Base-by-base conservation (phyloP, 2,329 filamentous ascomycete genomes). In the Epichloe elymi region DNA sequence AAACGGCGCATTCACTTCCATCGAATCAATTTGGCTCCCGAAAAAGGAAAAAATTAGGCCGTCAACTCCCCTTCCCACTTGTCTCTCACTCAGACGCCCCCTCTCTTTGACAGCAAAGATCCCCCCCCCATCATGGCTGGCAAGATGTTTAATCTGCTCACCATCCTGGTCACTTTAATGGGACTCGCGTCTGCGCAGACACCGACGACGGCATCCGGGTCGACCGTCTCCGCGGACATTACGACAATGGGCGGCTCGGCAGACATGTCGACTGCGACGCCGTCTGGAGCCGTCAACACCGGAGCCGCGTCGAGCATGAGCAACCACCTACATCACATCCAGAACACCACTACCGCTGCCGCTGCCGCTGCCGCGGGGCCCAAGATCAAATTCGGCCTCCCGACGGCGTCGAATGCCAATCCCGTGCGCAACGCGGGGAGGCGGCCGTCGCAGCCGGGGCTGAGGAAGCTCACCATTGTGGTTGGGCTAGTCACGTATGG, bases 401-500 rank as follows among this genome's bases (percentile, higher is more conserved):
- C 35, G 20, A 41, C 33, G 39, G 36, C 36, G 33, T 20, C 23
- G 15, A 45, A n/a, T 10, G 39, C 48, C 3, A 35, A n/a, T 8
- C 39, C 45, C 14, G 37, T 46, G 2, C 44, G 12, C 40, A 51
- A 51, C 15, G 51, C 51, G 2, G 51, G 51, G 39, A 41, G 51
- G 26, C 44, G 51, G 23, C 51, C 51, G 5, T 48, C 51, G 23
- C 33, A 53, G 45, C 51, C 51, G 7, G 51, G 51, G 4, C 35
- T 53, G 51, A 37, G 45, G 14, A 53, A 53, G 40, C 51, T 53
- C 12, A 48, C 44, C 23, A 17, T 53, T 12, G 48, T 53, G 35
- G 51, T 51, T 7, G 48, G 51, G 11, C 45, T 53, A 17, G 51
- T 26, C 14, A 53, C 48, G 15, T 53, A 53, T 33, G 51, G 51